Percentiles rank a stretch among this genome's conserved stretches.
phyloP scores from a whole-genome alignment of 1,139 yeast genomes.

The Diutina neorugosa region DNA sequence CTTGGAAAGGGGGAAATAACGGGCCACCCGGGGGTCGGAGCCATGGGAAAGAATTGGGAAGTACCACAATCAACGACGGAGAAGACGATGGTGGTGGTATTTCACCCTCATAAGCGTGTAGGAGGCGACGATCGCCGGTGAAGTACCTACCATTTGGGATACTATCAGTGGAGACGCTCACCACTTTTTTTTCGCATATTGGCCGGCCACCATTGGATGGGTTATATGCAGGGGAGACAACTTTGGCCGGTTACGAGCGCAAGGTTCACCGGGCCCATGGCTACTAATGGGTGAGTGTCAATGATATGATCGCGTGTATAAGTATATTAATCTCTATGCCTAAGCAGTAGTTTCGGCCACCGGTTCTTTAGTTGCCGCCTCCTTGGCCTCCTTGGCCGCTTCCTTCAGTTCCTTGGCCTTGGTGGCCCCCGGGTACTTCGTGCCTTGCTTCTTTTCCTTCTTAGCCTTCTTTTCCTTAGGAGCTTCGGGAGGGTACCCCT shows the following conservation, averaged over 20 bases:
- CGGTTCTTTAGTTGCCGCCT: background rate
- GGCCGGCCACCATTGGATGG: background rate
- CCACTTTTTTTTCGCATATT: constrained; percentile 3
- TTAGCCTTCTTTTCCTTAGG: constrained; percentile 55
- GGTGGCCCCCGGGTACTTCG: constrained; percentile 62
- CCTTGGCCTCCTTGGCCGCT: background rate
- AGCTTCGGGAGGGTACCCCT: constrained; percentile 77
- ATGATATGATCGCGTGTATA: no score
- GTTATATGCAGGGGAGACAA: background rate
- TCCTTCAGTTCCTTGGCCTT: constrained; percentile 6
- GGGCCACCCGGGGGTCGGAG: background rate
- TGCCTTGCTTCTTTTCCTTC: constrained; percentile 72
- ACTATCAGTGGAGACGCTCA: background rate
- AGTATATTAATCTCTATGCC: no score
- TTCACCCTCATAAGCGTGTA: background rate
- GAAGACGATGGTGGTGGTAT: background rate
- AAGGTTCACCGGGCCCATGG: no score
- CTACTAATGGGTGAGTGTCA: no score
- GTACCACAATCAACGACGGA: background rate
- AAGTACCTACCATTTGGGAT: background rate
- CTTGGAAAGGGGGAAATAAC: background rate
- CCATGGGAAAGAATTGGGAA: background rate
- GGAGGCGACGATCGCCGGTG: background rate
- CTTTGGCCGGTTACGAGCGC: background rate
- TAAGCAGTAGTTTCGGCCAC: background rate